These are phyloP conservation scores for Suillus placidus DNA, from an alignment of 768 basidiomycete genomes.

Conservation along the genomic window DNA sequence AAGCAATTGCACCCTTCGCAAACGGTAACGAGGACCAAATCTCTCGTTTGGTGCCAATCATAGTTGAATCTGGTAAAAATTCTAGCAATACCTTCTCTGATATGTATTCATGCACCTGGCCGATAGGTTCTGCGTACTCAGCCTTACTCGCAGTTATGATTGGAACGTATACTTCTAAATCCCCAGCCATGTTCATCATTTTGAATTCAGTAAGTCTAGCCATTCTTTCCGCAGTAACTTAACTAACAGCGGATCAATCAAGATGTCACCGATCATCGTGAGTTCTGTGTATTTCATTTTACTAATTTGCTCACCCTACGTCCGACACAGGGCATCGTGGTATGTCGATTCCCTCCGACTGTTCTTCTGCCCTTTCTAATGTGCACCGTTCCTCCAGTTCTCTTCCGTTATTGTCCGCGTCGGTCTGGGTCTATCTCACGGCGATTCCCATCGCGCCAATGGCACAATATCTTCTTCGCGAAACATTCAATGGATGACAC, in stretches of 20 bases:
- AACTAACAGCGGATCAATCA: not conserved
- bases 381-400: conserved; percentile 16
- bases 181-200: conserved; percentile 22
- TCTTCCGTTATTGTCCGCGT: conserved; percentile 32
- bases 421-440: conserved; percentile 25
- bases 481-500: not conserved
- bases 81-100: not conserved
- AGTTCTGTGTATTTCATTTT: conserved; percentile 4
- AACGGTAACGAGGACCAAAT: conserved; percentile 9
- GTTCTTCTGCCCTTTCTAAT: not conserved
- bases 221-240: not conserved
- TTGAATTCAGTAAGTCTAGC: conserved; percentile 18
- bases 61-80: conserved; percentile 25
- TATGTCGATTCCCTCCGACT: conserved; percentile 12
- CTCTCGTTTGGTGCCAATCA: conserved; percentile 18
- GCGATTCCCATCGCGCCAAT: conserved; percentile 7
- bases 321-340: conserved; percentile 19
- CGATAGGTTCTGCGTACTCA: conserved; percentile 22
- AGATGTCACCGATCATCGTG: conserved; percentile 24
- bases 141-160: conserved; percentile 22
- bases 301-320: not conserved
- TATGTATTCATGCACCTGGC: not conserved
- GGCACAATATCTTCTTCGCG: conserved; percentile 3
- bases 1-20: conserved; percentile 10
- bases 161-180: conserved; percentile 13